A percentile compares a stretch with the other conserved stretches of the same genome.
Conservation (phyloP, 371 early-diverging fungal genomes). For the Mucor indicus region DNA sequence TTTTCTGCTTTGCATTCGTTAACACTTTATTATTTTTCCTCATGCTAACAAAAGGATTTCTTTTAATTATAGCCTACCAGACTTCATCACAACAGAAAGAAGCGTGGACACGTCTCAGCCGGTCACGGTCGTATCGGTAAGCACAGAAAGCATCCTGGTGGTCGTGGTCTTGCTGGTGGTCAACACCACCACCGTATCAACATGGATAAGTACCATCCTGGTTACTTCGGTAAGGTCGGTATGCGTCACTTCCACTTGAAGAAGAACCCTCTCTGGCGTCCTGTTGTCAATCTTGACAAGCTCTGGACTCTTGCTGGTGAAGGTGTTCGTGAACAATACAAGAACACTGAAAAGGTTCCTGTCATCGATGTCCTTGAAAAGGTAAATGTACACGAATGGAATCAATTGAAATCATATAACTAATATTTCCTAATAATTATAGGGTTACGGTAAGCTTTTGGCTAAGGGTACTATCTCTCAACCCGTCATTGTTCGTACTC, state of each 20-base stretch:
- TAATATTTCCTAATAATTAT: not conserved
- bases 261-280: slow-evolving; percentile 86
- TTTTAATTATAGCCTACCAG: slow-evolving; percentile 69
- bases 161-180: slow-evolving; percentile 99
- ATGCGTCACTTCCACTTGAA: slow-evolving; percentile 99
- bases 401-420: too few species aligned
- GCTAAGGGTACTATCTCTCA: slow-evolving; percentile 94
- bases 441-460: slow-evolving; percentile 96
- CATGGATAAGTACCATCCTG: slow-evolving; percentile 99
- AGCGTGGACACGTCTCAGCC: slow-evolving; percentile 91
- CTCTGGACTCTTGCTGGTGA: slow-evolving; percentile 93
- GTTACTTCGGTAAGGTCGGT: slow-evolving; percentile 99
- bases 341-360: slow-evolving; percentile 88
- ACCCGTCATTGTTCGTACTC: slow-evolving; percentile 98
- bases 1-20: too few species aligned
- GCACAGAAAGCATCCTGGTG: slow-evolving; percentile 99
- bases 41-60: too few species aligned
- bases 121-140: slow-evolving; percentile 96
- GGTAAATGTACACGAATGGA: slow-evolving; percentile 27
- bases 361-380: slow-evolving; percentile 88
- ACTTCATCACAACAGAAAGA: slow-evolving; percentile 83
- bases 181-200: slow-evolving; percentile 99
- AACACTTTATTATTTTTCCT: too few species aligned
- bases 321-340: slow-evolving; percentile 83
- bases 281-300: slow-evolving; percentile 91